phyloP scores from a whole-genome alignment of 768 basidiomycete genomes.

The Suillus occidentalis region DNA sequence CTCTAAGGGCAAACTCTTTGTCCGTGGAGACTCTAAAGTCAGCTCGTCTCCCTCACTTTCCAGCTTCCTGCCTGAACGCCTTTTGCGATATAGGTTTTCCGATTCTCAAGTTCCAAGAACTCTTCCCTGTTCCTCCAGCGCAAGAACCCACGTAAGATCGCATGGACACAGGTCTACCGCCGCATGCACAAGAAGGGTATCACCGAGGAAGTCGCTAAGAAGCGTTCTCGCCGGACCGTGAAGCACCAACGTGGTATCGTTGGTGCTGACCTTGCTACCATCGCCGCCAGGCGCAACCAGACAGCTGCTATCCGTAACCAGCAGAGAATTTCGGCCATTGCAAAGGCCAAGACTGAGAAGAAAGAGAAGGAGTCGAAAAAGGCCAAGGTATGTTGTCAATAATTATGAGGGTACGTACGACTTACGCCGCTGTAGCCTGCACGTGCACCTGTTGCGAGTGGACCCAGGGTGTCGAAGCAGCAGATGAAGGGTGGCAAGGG shows the following conservation, averaged over 20 bases:
- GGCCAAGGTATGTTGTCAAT: slow-evolving; percentile 56
- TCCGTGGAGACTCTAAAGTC: slow-evolving; percentile 95
- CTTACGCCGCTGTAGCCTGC: slow-evolving; percentile 45
- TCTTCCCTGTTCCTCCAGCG: slow-evolving; percentile 97
- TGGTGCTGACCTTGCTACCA: slow-evolving; percentile 90
- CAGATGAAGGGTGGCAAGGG: slow-evolving; percentile 92
- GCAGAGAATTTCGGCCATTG: slow-evolving; percentile 80
- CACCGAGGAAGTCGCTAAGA: slow-evolving; percentile 99
- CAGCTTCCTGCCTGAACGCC: neutral
- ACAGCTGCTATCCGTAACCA: slow-evolving; percentile 80
- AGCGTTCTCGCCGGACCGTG: slow-evolving; percentile 93
- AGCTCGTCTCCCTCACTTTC: slow-evolving; percentile 19
- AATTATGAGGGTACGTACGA: slow-evolving; percentile 8
- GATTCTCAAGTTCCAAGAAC: slow-evolving; percentile 90
- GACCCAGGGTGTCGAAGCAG: slow-evolving; percentile 91
- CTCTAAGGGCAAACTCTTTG: slow-evolving; percentile 92
- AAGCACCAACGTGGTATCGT: slow-evolving; percentile 99
- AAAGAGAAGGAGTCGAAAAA: slow-evolving; percentile 95
- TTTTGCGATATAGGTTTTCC: slow-evolving; percentile 70
- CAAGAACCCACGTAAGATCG: slow-evolving; percentile 99
- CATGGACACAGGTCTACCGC: slow-evolving; percentile 93
- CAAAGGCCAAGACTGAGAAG: slow-evolving; percentile 96
- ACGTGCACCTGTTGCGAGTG: slow-evolving; percentile 53
- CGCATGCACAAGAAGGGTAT: slow-evolving; percentile 99
- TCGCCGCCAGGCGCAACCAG: slow-evolving; percentile 92